Base-by-base conservation (phyloP, 768 basidiomycete genomes). In the Agaricus subrufescens region DNA sequence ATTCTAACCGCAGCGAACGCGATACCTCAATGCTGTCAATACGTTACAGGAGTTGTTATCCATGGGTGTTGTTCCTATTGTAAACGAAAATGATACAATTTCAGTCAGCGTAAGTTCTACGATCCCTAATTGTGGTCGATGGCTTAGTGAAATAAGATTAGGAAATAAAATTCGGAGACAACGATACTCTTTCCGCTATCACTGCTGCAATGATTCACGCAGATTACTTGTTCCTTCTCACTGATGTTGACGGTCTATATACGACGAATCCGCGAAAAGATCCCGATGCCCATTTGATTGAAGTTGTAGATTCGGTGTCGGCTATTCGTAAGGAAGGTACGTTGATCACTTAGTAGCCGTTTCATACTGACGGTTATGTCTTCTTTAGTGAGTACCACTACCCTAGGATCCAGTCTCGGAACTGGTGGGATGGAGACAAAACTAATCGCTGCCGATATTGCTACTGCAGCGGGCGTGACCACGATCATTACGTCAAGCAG, bases 121-220 rank as follows among this genome's bases (percentile, higher is more conserved):
- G n/a, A 42, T 39, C 5, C 37, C 15, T 31, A 37, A 44, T 46
- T 12, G 34, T 34, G 23, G 23, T 50, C 27, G 27, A 31, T 29
- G 26, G 31, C 23, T 50, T 27, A 14, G 37, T 23, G n/a, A n/a
- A 30, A 30, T 4, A 48, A 19, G 39, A 3, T 12, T 65, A 95
- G 93, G 97, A 99, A 87, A 98, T 99, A 60, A 96, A 94, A 90
- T 99, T 99, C 62, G 97, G 97, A 47, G 97, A 98, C 73, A 98
- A 98, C 69, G 97, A 99, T 68, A 98, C 96, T 0, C 76, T 99
- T 15, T 98, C 96, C 40, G 97, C 97, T 19, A 95, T 99, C 58
- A 95, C 97, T 0, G 88, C 94, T 3, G 91, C 92, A 6, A 98
- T 99, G 91, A 87, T 98, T 26, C 92, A 96, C 61, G 97, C 97